phyloP scores from a whole-genome alignment of 495 filamentous ascomycete genomes.

The Annulohypoxylon nitens region DNA sequence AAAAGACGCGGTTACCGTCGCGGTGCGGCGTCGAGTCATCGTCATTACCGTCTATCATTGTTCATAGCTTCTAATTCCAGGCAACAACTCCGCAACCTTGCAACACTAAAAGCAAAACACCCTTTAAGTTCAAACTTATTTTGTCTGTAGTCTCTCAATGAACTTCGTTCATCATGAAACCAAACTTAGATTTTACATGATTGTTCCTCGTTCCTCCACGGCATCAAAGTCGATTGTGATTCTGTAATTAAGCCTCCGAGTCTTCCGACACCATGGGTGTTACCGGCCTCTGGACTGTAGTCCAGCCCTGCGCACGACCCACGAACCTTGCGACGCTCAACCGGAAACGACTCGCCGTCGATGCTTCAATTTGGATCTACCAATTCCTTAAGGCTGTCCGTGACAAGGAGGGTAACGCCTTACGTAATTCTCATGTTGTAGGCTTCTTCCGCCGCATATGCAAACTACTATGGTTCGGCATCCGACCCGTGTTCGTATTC shows the following conservation, averaged over 20 bases:
- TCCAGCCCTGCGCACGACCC: constrained; percentile 89
- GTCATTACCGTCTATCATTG: constrained; percentile 23
- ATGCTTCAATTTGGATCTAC: constrained; percentile 99
- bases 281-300: constrained; percentile 93
- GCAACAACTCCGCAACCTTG: constrained; percentile 21
- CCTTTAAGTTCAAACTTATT: background rate
- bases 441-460: constrained; percentile 98
- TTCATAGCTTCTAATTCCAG: constrained; percentile 11
- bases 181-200: constrained; percentile 22
- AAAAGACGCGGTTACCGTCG: constrained; percentile 24
- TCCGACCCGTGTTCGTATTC: constrained; percentile 97
- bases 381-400: constrained; percentile 99
- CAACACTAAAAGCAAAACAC: background rate
- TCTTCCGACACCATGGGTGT: constrained; percentile 82
- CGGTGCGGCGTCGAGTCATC: constrained; percentile 44
- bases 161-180: constrained; percentile 14
- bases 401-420: constrained; percentile 96
- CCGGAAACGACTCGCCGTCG: constrained; percentile 92
- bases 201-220: constrained; percentile 5
- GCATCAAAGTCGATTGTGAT: constrained; percentile 25
- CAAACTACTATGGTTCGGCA: constrained; percentile 96
- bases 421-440: constrained; percentile 93
- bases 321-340: constrained; percentile 97
- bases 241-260: constrained; percentile 15
- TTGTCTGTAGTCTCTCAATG: background rate